A percentile compares a stretch with the other conserved stretches of the same genome.
Conservation (phyloP, 768 basidiomycete species). For the Boletus sp. region DNA sequence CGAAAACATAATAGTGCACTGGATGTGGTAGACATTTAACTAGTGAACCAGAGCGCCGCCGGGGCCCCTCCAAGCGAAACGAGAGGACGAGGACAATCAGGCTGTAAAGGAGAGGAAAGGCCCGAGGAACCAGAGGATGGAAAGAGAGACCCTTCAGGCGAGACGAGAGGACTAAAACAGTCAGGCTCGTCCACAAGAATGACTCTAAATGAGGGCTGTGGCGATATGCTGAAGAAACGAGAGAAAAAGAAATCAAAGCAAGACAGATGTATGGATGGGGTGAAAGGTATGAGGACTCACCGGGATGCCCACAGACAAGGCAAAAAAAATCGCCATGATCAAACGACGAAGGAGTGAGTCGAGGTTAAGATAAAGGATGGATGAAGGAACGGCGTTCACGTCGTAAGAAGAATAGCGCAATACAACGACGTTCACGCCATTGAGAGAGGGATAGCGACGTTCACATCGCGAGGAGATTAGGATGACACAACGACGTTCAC, state of each 20-base stretch:
- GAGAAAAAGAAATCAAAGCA: background rate
- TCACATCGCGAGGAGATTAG: too few species aligned
- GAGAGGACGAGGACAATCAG: too few species aligned
- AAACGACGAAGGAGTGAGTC: too few species aligned
- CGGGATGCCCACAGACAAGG: background rate
- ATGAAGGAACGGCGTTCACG: background rate
- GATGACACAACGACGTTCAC: too few species aligned
- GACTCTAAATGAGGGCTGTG: background rate
- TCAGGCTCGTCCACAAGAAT: background rate
- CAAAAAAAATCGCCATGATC: background rate
- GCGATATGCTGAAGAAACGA: background rate
- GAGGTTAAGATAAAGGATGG: background rate
- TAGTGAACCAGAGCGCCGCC: too few species aligned
- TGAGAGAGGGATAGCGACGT: background rate
- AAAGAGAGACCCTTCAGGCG: background rate
- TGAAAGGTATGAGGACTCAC: background rate
- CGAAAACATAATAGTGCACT: too few species aligned
- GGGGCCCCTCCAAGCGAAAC: too few species aligned
- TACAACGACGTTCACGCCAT: too few species aligned
- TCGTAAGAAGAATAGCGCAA: too few species aligned
- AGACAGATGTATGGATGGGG: background rate
- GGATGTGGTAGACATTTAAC: too few species aligned
- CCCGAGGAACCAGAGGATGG: background rate
- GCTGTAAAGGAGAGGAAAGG: too few species aligned
- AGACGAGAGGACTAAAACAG: background rate